Evolutionary conservation across 768 basidiomycete genomes (phyloP).

Genomic region (Naganishia friedmannii): DNA sequence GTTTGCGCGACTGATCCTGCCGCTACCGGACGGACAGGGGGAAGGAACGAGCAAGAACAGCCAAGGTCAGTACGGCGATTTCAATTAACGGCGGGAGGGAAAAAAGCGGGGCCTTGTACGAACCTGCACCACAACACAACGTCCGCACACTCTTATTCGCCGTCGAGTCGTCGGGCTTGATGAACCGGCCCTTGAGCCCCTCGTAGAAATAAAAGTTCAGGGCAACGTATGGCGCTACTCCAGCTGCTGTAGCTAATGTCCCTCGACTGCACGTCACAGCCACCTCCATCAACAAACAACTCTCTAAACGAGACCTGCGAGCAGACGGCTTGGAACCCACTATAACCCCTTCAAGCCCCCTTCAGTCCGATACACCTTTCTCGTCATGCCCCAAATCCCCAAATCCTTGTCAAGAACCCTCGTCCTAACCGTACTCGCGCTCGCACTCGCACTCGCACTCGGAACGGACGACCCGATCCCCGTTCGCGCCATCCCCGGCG

Average conservation of each 20-base stretch:
- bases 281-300: no score
- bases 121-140: constrained; percentile 14
- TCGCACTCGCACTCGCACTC: no score
- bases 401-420: constrained; percentile 52
- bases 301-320: no score
- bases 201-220: constrained; percentile 97
- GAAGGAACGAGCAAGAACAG: no score
- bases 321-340: constrained; percentile 58
- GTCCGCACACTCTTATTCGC: constrained; percentile 24
- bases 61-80: no score
- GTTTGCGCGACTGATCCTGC: constrained; percentile 88
- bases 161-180: constrained; percentile 61
- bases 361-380: constrained; percentile 85
- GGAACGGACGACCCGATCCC: constrained; percentile 35
- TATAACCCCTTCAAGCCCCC: constrained; percentile 82
- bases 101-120: not conserved
- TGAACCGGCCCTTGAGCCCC: constrained; percentile 43
- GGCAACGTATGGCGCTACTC: constrained; percentile 74
- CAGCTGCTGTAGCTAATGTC: constrained; percentile 54
- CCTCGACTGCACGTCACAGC: no score
- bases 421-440: constrained; percentile 25
- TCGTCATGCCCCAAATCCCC: constrained; percentile 79
- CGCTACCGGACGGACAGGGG: no score
- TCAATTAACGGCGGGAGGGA: not conserved
- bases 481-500: not conserved